These are phyloP conservation scores for Jatropha multifida DNA, from an alignment of 441 rosid species.

Conservation along the genomic window DNA sequence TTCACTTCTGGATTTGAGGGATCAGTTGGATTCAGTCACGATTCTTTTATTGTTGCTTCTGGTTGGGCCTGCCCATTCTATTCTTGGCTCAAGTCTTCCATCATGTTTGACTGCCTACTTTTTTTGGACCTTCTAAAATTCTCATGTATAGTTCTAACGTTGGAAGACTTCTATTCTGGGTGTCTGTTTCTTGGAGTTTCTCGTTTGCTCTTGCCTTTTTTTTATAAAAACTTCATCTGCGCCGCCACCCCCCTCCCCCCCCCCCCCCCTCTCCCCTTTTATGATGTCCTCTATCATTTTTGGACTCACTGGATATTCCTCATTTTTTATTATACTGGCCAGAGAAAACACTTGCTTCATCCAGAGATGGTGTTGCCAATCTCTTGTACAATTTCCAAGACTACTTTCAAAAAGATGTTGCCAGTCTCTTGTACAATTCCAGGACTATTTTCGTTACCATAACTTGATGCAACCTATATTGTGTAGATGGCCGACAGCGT, in stretches of 20 bases:
- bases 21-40: slow-evolving; percentile 8
- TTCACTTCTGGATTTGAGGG: slow-evolving; percentile 24
- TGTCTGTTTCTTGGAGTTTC: slow-evolving; percentile 17
- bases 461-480: slow-evolving; percentile 14
- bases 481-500: slow-evolving; percentile 1
- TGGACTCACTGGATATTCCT: neutral
- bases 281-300: neutral
- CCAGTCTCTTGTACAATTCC: slow-evolving; percentile 19
- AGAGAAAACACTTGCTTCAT: neutral
- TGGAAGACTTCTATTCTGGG: slow-evolving; percentile 14
- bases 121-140: slow-evolving; percentile 5
- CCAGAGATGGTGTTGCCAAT: slow-evolving; percentile 4
- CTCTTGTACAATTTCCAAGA: slow-evolving; percentile 20
- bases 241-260: neutral
- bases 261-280: neutral
- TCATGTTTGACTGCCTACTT: slow-evolving; percentile 12
- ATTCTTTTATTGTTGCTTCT: slow-evolving; percentile 24
- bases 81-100: slow-evolving; percentile 24
- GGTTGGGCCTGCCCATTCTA: slow-evolving; percentile 21
- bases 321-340: neutral
- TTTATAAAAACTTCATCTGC: slow-evolving; percentile 1
- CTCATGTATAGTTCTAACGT: slow-evolving; percentile 3
- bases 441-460: neutral
- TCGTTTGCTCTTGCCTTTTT: slow-evolving; percentile 13
- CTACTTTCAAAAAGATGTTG: neutral